Evolutionary conservation across 2,329 filamentous ascomycete species (phyloP).

Genomic region (Penicillium crustosum): DNA sequence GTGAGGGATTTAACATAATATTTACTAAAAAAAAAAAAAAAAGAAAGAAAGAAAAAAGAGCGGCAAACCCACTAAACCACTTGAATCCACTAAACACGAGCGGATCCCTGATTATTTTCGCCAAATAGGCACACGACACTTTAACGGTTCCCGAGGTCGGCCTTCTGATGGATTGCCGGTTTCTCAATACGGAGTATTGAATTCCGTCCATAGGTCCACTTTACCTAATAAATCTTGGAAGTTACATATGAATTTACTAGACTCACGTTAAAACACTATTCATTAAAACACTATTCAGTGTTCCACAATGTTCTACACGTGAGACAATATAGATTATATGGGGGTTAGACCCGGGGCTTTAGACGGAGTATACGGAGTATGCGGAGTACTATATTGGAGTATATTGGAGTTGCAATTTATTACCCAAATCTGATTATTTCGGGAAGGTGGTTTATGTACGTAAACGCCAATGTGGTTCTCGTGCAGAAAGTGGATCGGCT

Average conservation of each 20-base stretch:
- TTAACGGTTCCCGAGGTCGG: background rate
- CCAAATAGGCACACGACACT: conserved; percentile 1
- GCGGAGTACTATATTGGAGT: no score
- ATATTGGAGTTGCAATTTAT: background rate
- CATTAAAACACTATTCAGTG: background rate
- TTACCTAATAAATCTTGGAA: background rate
- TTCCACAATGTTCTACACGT: background rate
- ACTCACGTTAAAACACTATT: background rate
- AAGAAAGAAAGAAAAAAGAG: background rate
- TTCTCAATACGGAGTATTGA: no score
- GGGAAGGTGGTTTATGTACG: background rate
- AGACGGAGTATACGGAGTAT: no score
- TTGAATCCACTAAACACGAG: background rate
- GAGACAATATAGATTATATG: background rate
- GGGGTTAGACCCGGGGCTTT: no score
- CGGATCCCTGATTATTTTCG: background rate
- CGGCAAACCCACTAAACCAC: background rate
- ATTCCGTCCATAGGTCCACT: background rate
- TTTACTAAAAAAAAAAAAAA: background rate
- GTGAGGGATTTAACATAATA: conserved; percentile 7
- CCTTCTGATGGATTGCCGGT: background rate
- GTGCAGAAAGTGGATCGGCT: background rate
- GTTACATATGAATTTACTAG: background rate
- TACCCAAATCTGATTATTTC: background rate
- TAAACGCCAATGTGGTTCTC: background rate